Evolutionary conservation across 2,329 filamentous ascomycete species (phyloP).

Genomic region (Ophiognomonia clavigignenti-juglandacearum): DNA sequence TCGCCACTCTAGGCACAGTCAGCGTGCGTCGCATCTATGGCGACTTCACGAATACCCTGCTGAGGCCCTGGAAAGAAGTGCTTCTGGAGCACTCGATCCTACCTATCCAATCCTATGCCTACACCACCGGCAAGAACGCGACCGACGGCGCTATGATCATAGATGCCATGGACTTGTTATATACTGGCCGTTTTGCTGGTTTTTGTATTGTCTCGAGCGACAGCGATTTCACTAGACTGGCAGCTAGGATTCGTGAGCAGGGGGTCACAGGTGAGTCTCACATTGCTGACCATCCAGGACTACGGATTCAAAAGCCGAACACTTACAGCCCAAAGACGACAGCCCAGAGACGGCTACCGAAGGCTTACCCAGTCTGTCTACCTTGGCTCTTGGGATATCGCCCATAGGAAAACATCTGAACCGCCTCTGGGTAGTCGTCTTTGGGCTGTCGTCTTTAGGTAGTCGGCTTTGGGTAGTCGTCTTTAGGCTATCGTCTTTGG

Average conservation of each 20-base stretch:
- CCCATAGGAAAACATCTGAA: no score
- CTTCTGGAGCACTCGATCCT: slow-evolving; percentile 29
- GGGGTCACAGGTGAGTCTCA: no score
- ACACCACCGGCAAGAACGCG: slow-evolving; percentile 31
- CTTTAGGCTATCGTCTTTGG: no score
- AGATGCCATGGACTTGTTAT: slow-evolving; percentile 34
- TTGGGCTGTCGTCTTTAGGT: no score
- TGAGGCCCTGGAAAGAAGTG: slow-evolving; percentile 26
- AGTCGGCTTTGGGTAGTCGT: no score
- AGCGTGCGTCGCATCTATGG: slow-evolving; percentile 29
- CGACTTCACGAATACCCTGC: slow-evolving; percentile 26
- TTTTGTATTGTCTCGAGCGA: slow-evolving; percentile 19
- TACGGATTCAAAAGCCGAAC: no score
- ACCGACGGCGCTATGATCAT: slow-evolving; percentile 32
- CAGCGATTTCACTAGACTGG: slow-evolving; percentile 29
- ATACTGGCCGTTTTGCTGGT: slow-evolving; percentile 26
- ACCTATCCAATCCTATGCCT: slow-evolving; percentile 32
- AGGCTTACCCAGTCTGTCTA: no score
- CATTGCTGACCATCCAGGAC: no score
- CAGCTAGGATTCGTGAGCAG: slow-evolving; percentile 28
- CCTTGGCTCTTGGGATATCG: no score
- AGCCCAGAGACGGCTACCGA: no score
- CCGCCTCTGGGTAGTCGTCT: no score
- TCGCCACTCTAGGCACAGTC: slow-evolving; percentile 28
- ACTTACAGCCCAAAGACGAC: no score